Conservation (phyloP, 1,284 basidiomycete species). For the Anthracocystis panici-leucophaei region DNA sequence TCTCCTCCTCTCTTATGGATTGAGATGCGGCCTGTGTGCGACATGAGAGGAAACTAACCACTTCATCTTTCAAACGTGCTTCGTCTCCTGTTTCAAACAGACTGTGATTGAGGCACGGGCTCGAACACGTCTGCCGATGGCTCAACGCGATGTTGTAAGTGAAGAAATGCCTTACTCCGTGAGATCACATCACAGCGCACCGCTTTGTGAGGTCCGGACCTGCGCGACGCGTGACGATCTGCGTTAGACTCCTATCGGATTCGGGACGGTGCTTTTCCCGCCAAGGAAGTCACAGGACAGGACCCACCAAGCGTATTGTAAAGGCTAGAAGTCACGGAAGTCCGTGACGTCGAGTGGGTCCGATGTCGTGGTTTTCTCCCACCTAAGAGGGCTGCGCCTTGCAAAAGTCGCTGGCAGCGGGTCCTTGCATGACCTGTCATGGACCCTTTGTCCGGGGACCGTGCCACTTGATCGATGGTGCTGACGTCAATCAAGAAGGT, state of each 20-base stretch:
- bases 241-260: background rate
- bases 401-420: background rate
- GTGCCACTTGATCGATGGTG: background rate
- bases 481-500: background rate
- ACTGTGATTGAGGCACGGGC: too few relatives aligned
- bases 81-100: too few relatives aligned
- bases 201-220: background rate
- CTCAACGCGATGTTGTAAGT: background rate
- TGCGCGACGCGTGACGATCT: constrained; percentile 3
- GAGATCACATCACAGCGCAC: background rate
- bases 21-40: too few relatives aligned
- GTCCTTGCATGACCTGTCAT: background rate
- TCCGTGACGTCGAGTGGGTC: background rate
- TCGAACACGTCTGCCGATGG: too few relatives aligned
- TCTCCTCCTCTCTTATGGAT: too few relatives aligned
- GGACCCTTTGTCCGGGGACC: background rate
- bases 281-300: background rate
- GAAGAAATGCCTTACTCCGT: background rate
- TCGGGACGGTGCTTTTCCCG: background rate
- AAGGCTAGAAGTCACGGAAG: background rate
- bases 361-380: background rate
- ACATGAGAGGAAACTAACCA: too few relatives aligned
- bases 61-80: too few relatives aligned
- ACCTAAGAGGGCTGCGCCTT: background rate
- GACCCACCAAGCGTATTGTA: background rate